These are phyloP conservation scores for Cyclocybe cylindracea DNA, from an alignment of 768 basidiomycete species.

Conservation along the genomic window DNA sequence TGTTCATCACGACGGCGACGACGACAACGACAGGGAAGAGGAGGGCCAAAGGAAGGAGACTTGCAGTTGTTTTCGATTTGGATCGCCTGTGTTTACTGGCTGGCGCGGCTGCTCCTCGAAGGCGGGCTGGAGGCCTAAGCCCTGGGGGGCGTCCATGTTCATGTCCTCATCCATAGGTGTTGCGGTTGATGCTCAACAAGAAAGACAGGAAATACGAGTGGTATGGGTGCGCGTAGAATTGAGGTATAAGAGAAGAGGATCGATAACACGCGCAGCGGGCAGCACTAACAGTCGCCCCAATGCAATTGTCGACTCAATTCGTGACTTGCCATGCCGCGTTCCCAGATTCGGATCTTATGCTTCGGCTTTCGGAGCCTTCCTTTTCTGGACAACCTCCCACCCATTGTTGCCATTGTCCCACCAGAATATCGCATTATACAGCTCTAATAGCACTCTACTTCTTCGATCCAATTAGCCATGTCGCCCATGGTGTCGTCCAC, in stretches of 20 bases:
- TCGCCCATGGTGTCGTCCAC: constrained; percentile 64
- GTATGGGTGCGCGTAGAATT: not conserved
- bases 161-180: constrained; percentile 79
- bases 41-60: constrained; percentile 26
- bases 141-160: constrained; percentile 53
- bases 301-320: constrained; percentile 6
- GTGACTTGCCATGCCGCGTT: constrained; percentile 20
- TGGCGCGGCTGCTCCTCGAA: constrained; percentile 36
- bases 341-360: constrained; percentile 48
- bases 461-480: constrained; percentile 65
- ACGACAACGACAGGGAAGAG: not conserved
- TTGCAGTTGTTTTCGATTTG: constrained; percentile 74
- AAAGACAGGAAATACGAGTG: constrained; percentile 4
- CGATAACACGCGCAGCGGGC: constrained; percentile 23
- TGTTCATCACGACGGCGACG: no score
- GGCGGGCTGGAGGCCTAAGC: constrained; percentile 32
- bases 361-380: constrained; percentile 34
- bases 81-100: constrained; percentile 25
- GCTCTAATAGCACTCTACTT: constrained; percentile 31
- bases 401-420: not conserved
- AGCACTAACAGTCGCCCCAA: constrained; percentile 6
- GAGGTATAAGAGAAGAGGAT: constrained; percentile 13
- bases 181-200: constrained; percentile 15
- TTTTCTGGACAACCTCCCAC: constrained; percentile 6
- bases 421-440: not conserved